These are phyloP conservation scores for Boletus vermiculosoides DNA, from an alignment of 768 basidiomycete genomes.

Conservation along the genomic window DNA sequence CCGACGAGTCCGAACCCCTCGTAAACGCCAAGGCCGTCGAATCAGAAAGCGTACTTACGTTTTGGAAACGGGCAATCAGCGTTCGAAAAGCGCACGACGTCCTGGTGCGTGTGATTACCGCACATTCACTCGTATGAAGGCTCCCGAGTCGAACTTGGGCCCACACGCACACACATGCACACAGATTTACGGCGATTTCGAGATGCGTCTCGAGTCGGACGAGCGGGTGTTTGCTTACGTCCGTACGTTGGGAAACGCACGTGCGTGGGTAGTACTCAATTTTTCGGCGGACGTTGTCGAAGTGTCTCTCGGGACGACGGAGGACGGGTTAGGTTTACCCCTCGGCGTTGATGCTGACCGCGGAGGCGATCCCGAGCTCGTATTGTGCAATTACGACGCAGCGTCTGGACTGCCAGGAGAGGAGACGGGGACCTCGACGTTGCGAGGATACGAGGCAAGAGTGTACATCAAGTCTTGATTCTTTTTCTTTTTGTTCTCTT, in stretches of 20 bases:
- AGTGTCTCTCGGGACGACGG: constrained; percentile 3
- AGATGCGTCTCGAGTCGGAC: constrained; percentile 44
- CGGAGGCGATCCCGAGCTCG: neutral
- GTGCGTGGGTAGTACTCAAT: constrained; percentile 47
- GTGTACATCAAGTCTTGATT: constrained; percentile 4
- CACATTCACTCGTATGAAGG: neutral
- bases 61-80: constrained; percentile 57
- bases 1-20: constrained; percentile 1
- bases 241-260: constrained; percentile 35
- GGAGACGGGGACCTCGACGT: constrained; percentile 4
- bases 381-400: constrained; percentile 28
- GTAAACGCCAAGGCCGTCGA: constrained; percentile 6
- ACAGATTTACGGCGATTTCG: constrained; percentile 63
- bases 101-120: constrained; percentile 39
- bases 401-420: neutral
- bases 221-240: constrained; percentile 55
- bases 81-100: constrained; percentile 54
- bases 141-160: neutral
- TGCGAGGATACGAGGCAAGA: constrained; percentile 33
- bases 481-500: too few species aligned
- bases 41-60: constrained; percentile 52
- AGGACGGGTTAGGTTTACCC: neutral
- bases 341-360: neutral
- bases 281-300: constrained; percentile 36
- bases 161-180: neutral